Evolutionary conservation across 2,329 filamentous ascomycete genomes (phyloP), one percentile per base, ranked within the genome.

Genomic region (Pseudogymnoascus sp.): DNA sequence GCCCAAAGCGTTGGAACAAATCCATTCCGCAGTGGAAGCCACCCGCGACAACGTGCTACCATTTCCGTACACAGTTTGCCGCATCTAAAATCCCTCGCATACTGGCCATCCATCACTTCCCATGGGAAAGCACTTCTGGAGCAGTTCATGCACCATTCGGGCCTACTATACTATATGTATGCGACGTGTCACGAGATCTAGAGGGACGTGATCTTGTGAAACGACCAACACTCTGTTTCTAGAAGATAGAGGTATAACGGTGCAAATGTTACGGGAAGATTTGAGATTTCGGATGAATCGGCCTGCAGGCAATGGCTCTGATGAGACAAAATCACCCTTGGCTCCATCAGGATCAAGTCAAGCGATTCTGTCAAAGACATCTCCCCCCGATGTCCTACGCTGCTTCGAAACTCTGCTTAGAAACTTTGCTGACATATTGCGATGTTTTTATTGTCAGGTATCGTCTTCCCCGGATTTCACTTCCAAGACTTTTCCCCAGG

Each of bases 131-230:
- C n/a, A 16, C 50, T 19, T 56, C 29, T 56, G 1, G 50, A 56
- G 50, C 29, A 56, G 50, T 56, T 56, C 50, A 56, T 56, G 26
- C 26, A 56, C 8, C 29, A 56, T 56, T 56, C 29, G 50, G 50
- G 29, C 50, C 29, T 56, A 33, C 50, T 33, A 13, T 19, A 21
- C 11, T 2, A 2, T 6, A 3, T 13, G n/a, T 33, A 10, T 33
- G 50, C n/a, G 29, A 56, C 29, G 50, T 56, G 50, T 56, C 50
- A 33, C 50, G 50, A 56, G 50, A 56, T 56, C 50, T 56, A 4
- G 50, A 33, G n/a, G 26, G n/a, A 19, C 50, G 50, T 56, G 50
- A 56, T 56, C 50, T 56, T 19, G 50, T 16, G 47, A 53, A 53
- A 53, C 47, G 6, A 13, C 50, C 26, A 56, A 56, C n/a, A 19